phyloP scores from a whole-genome alignment of 176 grass and related monocot genomes.

The Thinopyrum elongatum region DNA sequence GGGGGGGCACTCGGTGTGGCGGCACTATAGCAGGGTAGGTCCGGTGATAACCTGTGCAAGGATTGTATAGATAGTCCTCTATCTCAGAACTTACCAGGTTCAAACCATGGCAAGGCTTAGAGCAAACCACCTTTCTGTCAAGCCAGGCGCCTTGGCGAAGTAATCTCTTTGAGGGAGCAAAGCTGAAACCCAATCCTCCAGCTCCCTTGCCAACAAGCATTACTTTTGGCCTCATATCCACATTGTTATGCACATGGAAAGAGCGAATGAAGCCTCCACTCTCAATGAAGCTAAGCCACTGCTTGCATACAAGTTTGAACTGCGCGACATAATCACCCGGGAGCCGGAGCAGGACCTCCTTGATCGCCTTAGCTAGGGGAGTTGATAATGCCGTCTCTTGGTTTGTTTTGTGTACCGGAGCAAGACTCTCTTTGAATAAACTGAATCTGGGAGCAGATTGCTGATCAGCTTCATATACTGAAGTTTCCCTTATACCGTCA shows the following conservation, averaged over 20 bases:
- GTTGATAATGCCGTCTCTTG: background rate
- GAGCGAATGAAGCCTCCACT: background rate
- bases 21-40: background rate
- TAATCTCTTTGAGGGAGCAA: background rate
- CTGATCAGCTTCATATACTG: background rate
- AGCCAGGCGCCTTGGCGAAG: background rate
- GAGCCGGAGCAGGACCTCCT: constrained; percentile 19
- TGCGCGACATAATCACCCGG: background rate
- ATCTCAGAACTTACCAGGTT: constrained; percentile 21
- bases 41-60: background rate
- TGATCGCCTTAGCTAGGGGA: background rate
- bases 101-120: constrained; percentile 35
- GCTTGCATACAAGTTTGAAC: background rate
- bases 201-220: background rate
- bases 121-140: background rate
- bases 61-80: constrained; percentile 29
- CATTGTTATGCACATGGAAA: background rate
- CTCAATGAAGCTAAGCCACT: background rate
- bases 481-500: background rate
- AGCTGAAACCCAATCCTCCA: background rate
- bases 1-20: background rate
- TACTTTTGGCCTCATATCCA: background rate
- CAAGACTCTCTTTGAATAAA: background rate
- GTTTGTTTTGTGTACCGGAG: background rate
- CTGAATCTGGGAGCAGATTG: background rate